A percentile compares a stretch with the other conserved stretches of the same genome.
These are phyloP conservation scores for Seminavis robusta DNA, from an alignment of 108 stramenopile species.

Conservation along the genomic window DNA sequence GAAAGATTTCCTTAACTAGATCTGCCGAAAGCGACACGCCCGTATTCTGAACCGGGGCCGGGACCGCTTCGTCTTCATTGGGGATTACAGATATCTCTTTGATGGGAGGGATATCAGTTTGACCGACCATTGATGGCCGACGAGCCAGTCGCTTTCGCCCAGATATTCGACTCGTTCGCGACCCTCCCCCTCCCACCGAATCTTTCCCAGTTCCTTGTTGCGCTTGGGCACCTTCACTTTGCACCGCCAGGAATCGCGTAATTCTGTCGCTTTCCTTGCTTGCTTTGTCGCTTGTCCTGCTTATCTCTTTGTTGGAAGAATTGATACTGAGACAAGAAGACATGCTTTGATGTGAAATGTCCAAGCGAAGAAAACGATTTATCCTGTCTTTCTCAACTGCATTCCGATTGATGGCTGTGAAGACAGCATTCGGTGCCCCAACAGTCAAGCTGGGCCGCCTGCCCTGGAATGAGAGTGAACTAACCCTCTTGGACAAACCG, in stretches of 20 bases:
- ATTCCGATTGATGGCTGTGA: too few species aligned
- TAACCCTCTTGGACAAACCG: too few species aligned
- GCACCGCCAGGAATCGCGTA: neutral
- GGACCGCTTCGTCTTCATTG: neutral
- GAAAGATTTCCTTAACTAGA: constrained; percentile 40
- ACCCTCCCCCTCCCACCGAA: neutral
- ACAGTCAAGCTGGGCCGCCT: too few species aligned
- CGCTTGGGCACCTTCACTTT: neutral
- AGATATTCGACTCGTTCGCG: too few species aligned
- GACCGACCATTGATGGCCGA: too few species aligned
- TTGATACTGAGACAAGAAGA: too few species aligned
- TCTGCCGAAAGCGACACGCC: constrained; percentile 10
- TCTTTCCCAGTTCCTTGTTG: neutral
- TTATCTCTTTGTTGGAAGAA: neutral
- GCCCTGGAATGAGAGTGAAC: too few species aligned
- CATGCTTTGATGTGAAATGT: too few species aligned
- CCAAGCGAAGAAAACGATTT: constrained; percentile 17
- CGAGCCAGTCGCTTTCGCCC: too few species aligned
- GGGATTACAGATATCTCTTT: neutral
- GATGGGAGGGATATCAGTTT: neutral
- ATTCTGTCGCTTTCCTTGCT: neutral
- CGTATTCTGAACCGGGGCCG: neutral
- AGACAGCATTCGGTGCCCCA: too few species aligned
- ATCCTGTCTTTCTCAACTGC: too few species aligned
- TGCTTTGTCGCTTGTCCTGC: neutral